Evolutionary conservation across 176 grass and related monocot genomes (phyloP), one percentile per base, ranked within the genome.

Genomic region (Raddia guianensis): DNA sequence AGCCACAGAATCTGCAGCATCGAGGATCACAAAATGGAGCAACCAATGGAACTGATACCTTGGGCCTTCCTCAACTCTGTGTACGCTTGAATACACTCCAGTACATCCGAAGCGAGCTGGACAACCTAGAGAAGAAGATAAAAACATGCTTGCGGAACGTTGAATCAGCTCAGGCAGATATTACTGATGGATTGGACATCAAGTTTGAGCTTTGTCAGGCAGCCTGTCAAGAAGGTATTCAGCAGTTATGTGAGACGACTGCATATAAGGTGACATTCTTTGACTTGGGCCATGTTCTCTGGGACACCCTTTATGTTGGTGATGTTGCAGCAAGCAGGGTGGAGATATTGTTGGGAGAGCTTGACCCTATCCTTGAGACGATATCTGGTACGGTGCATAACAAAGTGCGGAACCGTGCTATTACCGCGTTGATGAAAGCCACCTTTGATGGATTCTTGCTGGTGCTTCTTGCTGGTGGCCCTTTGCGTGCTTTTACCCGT

Each of bases 341-440:
- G 11, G 86, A 88, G 6, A 35, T 86, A 55, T 82, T 95, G 69
- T 70, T 95, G 56, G 93, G 78, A 74, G 92, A 95, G 34, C 92
- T 98, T 48, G 96, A 98, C 48, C 92, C 96, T 48, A 83, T 78
- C 13, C 92, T 98, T 16, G 96, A 93, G 88, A 90, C 77, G 8
- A 93, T 98, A 81, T 98, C 96, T 66, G 65, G 79, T 81, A 98
- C 77, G 1, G 90, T 98, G 84, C 96, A 98, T 72, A 87, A 95
- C 73, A 92, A 87, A 64, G 82, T 98, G 57, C 86, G 92, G 69
- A 98, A 98, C 68, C 90, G 92, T 55, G 88, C 91, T 42, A 89
- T 98, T 82, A 98, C 92, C 0, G 92, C 92, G 34, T 83, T 98
- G 90, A 93, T 98, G 96, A 98, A 98, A 81, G 90, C 96, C 11